Base-by-base conservation (phyloP, 441 rosid genomes). In the Adansonia madagascariensis region DNA sequence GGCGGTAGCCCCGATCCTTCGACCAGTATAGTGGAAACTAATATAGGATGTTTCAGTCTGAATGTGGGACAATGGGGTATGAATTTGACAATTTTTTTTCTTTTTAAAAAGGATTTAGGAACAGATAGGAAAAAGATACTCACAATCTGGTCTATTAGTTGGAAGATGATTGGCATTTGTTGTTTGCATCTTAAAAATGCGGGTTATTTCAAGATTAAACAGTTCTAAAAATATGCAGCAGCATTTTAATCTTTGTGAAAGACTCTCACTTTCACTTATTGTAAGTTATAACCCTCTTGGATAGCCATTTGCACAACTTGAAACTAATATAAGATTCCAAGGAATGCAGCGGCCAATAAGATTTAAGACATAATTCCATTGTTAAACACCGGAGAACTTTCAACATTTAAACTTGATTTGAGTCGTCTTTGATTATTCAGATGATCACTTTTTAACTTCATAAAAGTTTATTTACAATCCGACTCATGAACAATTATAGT, bases 321-420 rank as follows among this genome's bases (percentile, higher is more conserved):
- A 22, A 59, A 22, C 35, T 11, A 18, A 31, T 31, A 27, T 5
- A 27, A 61, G 31, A 27, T 61, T 11, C 41, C 17, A 35, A 31
- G 65, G 41, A 14, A 61, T 24, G 65, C 27, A 15, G 56, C 56
- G 14, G 56, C n/a, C 17, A 3, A 52, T 15, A 4, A 27, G 65
- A 61, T 24, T 24, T 27, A 43, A 66, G 71, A 44, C 71, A 66
- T 43, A 43, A 66, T 9, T 52, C 71, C 52, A 66, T 18, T 7
- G 3, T 66, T 43, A 17, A 43, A 65, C 27, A 65, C n/a, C 20
- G 17, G 39, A 46, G 9, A 31, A 1, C 10, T 62, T 62, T 14
- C 67, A 31, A 20, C 41, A 24, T 61, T 61, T 61, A 24, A 61
- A n/a, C 65, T 41, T 27, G n/a, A 12, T 61, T 27, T 24, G 15